Base-by-base conservation (phyloP, 352 stramenopile genomes). In the Thraustochytrium sp. region DNA sequence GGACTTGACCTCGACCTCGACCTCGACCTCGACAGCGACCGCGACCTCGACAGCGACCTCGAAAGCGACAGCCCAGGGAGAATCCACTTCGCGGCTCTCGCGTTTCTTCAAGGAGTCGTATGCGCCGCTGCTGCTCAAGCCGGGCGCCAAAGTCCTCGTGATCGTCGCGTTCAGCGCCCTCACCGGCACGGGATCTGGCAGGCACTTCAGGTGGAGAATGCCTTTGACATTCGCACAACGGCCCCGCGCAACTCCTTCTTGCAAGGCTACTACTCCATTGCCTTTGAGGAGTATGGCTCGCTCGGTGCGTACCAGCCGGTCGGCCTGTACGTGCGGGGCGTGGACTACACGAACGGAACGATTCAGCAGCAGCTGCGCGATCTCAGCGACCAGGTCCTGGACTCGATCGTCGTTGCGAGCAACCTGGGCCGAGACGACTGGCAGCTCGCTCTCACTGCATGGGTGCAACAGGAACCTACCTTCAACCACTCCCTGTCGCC, bases 351-450 rank as follows among this genome's bases (percentile, higher is more conserved):
- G 16, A 18, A 44, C 26, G 46, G 11, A 8, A 31, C 23, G 23
- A 42, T 72, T 8, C 68, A 80, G 23, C 21, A 23, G 21, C 8
- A 80, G 23, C 0, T 80, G 34, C 68, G 46, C 1, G 38, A 18
- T 9, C 9, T 80, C 31, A 68, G 68, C 49, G 37, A 68, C 34
- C 18, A 46, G 13, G 4, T 80, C 11, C 13, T 46, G 0, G 16
- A 64, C 11, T 29, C 40, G 2, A 21, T 64, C 2, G 21, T 80
- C 3, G 77, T 53, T 26, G n/a, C 46, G 3, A 38, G 37, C 40
- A 72, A 83, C n/a, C n/a, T n/a, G 46, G 84, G 84, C 18, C 48
- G 23, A 8, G 3, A 55, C 44, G 55, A 61, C 44, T 86, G 84
- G 78, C 37, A 75, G 23, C 59, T 72, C 5, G 21, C 34, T 5